Percentiles rank a stretch among this genome's conserved stretches.
Conservation (phyloP, 257 asterid species). For the Lantana camara region DNA sequence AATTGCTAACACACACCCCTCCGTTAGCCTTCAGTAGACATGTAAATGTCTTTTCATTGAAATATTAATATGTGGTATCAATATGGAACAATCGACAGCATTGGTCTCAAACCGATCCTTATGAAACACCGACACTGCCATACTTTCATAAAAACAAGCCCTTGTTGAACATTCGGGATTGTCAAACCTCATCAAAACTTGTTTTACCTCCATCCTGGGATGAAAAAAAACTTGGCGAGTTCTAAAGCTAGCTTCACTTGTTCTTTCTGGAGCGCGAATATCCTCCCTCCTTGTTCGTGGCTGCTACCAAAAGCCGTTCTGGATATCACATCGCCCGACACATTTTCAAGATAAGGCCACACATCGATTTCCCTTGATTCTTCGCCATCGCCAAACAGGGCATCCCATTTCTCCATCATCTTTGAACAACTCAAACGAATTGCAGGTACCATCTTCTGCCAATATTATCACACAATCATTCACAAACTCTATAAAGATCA, state of each 20-base stretch:
- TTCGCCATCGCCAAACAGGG: constrained; percentile 2
- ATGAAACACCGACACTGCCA: too few species aligned
- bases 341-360: constrained; percentile 46
- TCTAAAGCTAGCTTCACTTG: constrained; percentile 38
- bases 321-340: constrained; percentile 50
- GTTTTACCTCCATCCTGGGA: constrained; percentile 62
- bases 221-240: constrained; percentile 33
- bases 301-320: constrained; percentile 50
- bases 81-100: too few species aligned
- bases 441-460: constrained; percentile 41
- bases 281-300: constrained; percentile 44
- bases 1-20: too few species aligned
- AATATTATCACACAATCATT: neutral
- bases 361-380: constrained; percentile 38
- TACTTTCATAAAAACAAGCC: too few species aligned
- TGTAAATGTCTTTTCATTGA: too few species aligned
- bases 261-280: constrained; percentile 54
- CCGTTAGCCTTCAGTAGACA: too few species aligned
- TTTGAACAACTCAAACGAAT: constrained; percentile 39
- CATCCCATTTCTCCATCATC: constrained; percentile 47
- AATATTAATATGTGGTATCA: too few species aligned
- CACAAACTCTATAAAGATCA: neutral
- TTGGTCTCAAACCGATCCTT: too few species aligned
- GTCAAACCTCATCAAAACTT: too few species aligned
- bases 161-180: too few species aligned